A percentile compares a stretch with the other conserved stretches of the same genome.
Conservation (phyloP, 2,329 filamentous ascomycete genomes). For the Botryotinia convoluta region DNA sequence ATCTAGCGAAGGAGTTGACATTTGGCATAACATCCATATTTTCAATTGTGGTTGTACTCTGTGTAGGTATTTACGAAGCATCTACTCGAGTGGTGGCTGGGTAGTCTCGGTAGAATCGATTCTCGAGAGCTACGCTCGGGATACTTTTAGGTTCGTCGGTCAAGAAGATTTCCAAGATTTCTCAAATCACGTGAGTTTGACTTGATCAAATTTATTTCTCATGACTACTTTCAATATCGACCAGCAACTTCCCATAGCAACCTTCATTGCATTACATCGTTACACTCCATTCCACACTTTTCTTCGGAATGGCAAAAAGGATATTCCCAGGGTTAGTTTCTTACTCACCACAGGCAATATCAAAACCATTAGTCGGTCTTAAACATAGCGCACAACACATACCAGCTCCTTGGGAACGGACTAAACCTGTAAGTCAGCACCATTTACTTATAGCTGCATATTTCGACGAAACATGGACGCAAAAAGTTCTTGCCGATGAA, state of each 20-base stretch:
- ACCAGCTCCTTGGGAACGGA: constrained; percentile 4
- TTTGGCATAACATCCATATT: not conserved
- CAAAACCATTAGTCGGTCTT: not conserved
- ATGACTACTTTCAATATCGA: not conserved
- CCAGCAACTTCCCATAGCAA: not conserved
- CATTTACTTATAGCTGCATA: constrained; percentile 3
- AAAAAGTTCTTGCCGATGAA: constrained; percentile 2
- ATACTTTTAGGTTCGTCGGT: not conserved
- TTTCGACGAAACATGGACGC: constrained; percentile 13
- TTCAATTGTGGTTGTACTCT: not conserved
- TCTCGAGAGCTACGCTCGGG: not conserved
- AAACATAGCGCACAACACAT: not conserved
- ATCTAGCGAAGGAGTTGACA: not conserved
- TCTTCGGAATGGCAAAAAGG: not conserved
- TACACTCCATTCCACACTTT: not conserved
- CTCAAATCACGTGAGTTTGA: not conserved
- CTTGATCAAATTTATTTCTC: not conserved
- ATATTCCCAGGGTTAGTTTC: not conserved
- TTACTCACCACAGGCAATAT: not conserved
- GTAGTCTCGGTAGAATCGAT: not conserved
- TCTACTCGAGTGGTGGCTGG: not conserved
- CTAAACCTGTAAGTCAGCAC: not conserved
- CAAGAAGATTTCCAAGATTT: too few relatives aligned
- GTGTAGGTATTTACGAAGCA: not conserved
- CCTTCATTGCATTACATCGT: not conserved